phyloP scores from a whole-genome alignment of 208 protist genomes.

The Leishmania tarentolae region DNA sequence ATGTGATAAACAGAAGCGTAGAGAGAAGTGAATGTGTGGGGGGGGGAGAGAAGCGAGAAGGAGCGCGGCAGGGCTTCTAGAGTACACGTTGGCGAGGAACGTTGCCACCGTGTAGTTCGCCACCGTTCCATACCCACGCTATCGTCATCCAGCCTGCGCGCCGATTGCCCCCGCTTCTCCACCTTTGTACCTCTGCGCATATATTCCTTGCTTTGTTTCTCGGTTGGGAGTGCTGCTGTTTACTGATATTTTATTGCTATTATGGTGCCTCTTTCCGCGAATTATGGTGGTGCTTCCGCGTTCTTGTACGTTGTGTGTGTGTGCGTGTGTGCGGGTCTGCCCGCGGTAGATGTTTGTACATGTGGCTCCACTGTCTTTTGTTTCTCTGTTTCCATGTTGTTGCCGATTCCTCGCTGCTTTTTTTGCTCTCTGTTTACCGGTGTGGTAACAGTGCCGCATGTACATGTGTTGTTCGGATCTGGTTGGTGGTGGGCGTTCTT shows the following conservation, averaged over 20 bases:
- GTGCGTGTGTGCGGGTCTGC: background rate
- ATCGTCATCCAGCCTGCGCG: background rate
- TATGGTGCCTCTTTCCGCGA: background rate
- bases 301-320: background rate
- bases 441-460: background rate
- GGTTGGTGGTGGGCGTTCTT: background rate
- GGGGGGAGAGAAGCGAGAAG: background rate
- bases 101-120: background rate
- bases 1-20: background rate
- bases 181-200: background rate
- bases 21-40: background rate
- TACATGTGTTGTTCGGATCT: background rate
- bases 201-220: background rate
- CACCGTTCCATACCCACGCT: background rate
- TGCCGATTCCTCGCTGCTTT: slow-evolving; percentile 5
- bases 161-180: background rate
- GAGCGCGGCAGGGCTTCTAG: background rate
- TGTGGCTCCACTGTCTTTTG: background rate
- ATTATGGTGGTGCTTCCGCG: background rate
- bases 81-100: background rate
- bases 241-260: background rate
- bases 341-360: background rate
- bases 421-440: background rate
- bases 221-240: background rate
- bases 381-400: background rate